These are phyloP conservation scores for Vitis labrusca DNA, from an alignment of 164 flowering plant genomes.

Conservation along the genomic window DNA sequence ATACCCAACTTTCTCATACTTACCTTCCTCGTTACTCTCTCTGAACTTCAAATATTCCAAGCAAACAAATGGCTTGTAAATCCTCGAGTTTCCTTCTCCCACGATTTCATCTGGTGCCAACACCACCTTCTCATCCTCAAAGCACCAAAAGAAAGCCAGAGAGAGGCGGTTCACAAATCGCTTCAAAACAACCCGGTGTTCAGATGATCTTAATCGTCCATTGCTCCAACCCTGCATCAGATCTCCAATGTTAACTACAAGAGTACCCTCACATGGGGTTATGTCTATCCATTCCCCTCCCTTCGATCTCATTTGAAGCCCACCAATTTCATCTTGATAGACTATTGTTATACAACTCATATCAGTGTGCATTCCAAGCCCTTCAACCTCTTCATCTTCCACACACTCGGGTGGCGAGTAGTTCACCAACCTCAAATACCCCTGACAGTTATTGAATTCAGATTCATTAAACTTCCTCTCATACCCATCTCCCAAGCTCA, in stretches of 20 bases:
- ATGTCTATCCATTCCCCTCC: constrained; percentile 81
- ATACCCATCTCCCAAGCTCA: constrained; percentile 51
- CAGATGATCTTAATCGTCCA: constrained; percentile 72
- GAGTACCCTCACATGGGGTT: constrained; percentile 55
- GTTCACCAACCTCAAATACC: constrained; percentile 73
- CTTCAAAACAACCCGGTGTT: constrained; percentile 72
- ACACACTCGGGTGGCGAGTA: constrained; percentile 52
- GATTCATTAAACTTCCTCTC: constrained; percentile 38
- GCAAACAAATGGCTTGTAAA: constrained; percentile 65
- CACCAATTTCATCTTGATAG: constrained; percentile 75
- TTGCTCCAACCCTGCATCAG: constrained; percentile 95
- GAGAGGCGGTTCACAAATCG: constrained; percentile 46
- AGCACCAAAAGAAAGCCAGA: constrained; percentile 89
- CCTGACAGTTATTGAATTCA: constrained; percentile 70
- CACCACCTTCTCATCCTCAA: constrained; percentile 81
- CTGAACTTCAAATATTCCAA: constrained; percentile 74
- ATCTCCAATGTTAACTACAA: constrained; percentile 87
- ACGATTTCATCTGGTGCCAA: constrained; percentile 73
- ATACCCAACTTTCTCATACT: constrained; percentile 77
- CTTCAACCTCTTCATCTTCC: constrained; percentile 51
- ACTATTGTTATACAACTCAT: constrained; percentile 90
- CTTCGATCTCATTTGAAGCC: constrained; percentile 80
- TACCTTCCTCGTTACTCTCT: constrained; percentile 64
- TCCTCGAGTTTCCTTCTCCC: constrained; percentile 54
- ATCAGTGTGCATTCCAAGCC: constrained; percentile 94